Base-by-base conservation (phyloP, 805 yeast genomes). In the Brettanomyces naardenensis region DNA sequence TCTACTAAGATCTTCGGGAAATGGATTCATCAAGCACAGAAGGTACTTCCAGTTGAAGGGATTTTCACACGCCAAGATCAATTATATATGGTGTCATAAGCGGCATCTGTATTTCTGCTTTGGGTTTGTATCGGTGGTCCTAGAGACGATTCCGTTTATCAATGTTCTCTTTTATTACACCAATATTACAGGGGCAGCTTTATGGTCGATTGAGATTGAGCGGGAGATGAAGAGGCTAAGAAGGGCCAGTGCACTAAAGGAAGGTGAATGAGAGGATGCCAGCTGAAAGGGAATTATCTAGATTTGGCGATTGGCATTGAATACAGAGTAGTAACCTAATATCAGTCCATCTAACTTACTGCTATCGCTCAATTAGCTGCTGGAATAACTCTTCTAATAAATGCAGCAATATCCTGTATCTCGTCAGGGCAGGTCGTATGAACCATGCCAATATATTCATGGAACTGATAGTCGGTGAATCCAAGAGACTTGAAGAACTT, bases 401-500 rank as follows among this genome's bases (percentile, higher is more conserved):
- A 77, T 3, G 55, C 48, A 25, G 66, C 51, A 6, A 79, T 63
- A 29, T 80, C 82, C 1, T 42, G 51, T 44, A 90, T 54, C 54
- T 88, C 97, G 38, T 77, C 74, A 18, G 78, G 78, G 38, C 65
- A 64, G 1, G 86, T 72, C 25, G 80, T 68, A 58, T 89, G 97
- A 0, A 66, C 77, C 56, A 86, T 61, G 1, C 83, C 84, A 4
- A 56, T 50, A 53, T 85, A 90, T 10, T 62, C 58, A 33, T 75
- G 65, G 54, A 74, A 83, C 21, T 60, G 52, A 44, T 68, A 69
- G 17, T 68, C 53, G 10, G 55, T 56, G 47, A 69, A 61, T 0
- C 81, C 85, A 2, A 60, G 37, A 2, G 43, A 49, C 44, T 66
- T 56, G 56, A 73, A 73, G 27, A 71, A 65, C 5, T 72, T 69